Percentiles rank a stretch among this genome's conserved stretches.
Evolutionary conservation across 257 asterid genomes (phyloP).

Genomic region (Nicotiana attenuata): DNA sequence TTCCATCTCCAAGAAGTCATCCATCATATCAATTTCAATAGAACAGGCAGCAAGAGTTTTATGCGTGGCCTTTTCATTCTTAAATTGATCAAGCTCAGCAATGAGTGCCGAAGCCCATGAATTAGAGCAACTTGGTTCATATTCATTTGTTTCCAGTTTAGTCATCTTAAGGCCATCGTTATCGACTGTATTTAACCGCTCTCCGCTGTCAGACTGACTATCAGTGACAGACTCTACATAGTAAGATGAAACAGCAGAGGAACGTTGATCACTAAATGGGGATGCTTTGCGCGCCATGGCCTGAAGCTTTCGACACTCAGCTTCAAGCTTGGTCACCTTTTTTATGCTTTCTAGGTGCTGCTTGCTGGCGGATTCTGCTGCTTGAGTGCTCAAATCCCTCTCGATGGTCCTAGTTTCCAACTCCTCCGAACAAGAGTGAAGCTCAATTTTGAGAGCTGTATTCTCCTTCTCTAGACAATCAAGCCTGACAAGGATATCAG

Average conservation of each 20-base stretch:
- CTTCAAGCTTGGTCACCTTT: constrained; percentile 51
- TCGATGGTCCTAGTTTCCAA: constrained; percentile 44
- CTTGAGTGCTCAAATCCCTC: constrained; percentile 67
- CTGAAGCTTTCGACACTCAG: constrained; percentile 46
- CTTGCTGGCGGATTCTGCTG: constrained; percentile 79
- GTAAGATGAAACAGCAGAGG: constrained; percentile 29
- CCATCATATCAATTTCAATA: constrained; percentile 66
- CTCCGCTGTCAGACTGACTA: constrained; percentile 46
- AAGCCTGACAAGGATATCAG: constrained; percentile 23
- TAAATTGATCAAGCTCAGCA: constrained; percentile 53
- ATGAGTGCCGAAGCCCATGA: constrained; percentile 52
- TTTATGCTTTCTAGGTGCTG: constrained; percentile 64
- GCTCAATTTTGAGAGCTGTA: constrained; percentile 43
- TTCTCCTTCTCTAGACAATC: constrained; percentile 52
- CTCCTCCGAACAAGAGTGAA: constrained; percentile 36
- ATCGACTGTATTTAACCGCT: constrained; percentile 18
- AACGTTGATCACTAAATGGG: constrained; percentile 26
- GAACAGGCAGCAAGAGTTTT: constrained; percentile 33
- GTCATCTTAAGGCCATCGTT: constrained; percentile 23
- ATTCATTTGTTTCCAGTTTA: constrained; percentile 26
- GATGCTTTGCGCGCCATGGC: constrained; percentile 38
- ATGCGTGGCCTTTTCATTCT: constrained; percentile 38
- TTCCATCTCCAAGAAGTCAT: constrained; percentile 85
- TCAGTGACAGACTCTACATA: constrained; percentile 22
- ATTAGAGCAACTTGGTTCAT: constrained; percentile 37